Percentiles rank a stretch among this genome's conserved stretches.
Evolutionary conservation across 2,329 filamentous ascomycete genomes (phyloP).

Genomic region (Teratosphaeria pseudoeucalypti): DNA sequence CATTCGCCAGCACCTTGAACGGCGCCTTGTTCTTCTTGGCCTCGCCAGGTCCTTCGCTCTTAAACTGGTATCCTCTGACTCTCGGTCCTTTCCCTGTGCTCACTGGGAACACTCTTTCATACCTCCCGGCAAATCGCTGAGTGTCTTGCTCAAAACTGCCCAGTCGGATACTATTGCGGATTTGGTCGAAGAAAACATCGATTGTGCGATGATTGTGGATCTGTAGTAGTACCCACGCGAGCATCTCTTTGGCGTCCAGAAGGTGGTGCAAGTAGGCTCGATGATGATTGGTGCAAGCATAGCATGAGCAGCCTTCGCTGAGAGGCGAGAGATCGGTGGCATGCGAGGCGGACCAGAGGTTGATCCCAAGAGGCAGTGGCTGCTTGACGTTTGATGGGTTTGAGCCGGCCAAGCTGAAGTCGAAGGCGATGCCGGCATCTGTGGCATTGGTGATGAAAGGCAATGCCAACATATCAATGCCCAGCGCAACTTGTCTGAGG

Average conservation of each 20-base stretch:
- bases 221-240: conserved; percentile 86
- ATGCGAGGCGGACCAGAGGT: conserved; percentile 63
- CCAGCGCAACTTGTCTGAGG: conserved; percentile 62
- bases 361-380: conserved; percentile 52
- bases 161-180: conserved; percentile 54
- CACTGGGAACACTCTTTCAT: conserved; percentile 61
- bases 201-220: conserved; percentile 77
- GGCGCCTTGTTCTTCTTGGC: conserved; percentile 56
- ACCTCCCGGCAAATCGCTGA: conserved; percentile 52
- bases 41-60: conserved; percentile 53
- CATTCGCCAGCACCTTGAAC: conserved; percentile 42
- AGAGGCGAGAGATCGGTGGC: conserved; percentile 55
- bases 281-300: conserved; percentile 74
- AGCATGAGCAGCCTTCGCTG: conserved; percentile 58
- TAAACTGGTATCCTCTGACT: conserved; percentile 72
- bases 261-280: conserved; percentile 81
- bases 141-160: conserved; percentile 46
- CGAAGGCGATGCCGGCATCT: conserved; percentile 74
- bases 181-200: conserved; percentile 58
- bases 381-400: conserved; percentile 9
- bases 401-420: conserved; percentile 58
- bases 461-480: conserved; percentile 68
- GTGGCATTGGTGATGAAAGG: conserved; percentile 65
- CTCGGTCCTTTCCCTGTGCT: conserved; percentile 68
- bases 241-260: conserved; percentile 86